Percentiles rank a stretch among this genome's conserved stretches.
Evolutionary conservation across 2,329 filamentous ascomycete genomes (phyloP).

Genomic region (Fusarium devonianum): DNA sequence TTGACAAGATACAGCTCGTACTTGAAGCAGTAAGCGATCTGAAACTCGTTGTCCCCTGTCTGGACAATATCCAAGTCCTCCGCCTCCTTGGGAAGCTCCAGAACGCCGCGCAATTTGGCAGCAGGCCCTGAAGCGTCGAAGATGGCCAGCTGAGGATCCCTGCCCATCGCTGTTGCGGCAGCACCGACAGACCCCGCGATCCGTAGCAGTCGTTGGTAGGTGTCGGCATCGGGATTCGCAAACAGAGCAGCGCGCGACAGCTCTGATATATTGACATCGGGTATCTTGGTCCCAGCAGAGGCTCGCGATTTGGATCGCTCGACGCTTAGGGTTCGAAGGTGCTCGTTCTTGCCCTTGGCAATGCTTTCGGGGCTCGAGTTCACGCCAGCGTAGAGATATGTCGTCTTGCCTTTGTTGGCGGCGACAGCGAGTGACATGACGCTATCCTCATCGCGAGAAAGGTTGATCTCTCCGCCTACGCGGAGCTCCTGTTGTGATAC

Average conservation of each 20-base stretch:
- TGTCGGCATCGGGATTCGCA: conserved; percentile 55
- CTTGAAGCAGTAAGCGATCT: conserved; percentile 80
- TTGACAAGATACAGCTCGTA: conserved; percentile 75
- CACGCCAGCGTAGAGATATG: conserved; percentile 74
- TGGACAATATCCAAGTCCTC: conserved; percentile 75
- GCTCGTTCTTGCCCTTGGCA: conserved; percentile 79
- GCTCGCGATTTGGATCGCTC: conserved; percentile 48
- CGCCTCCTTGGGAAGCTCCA: conserved; percentile 64
- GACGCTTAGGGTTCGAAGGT: conserved; percentile 80
- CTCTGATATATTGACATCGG: conserved; percentile 56
- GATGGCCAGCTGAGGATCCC: conserved; percentile 78
- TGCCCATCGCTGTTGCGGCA: conserved; percentile 79
- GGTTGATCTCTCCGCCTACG: conserved; percentile 74
- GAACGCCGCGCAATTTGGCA: conserved; percentile 56
- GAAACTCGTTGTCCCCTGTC: conserved; percentile 67
- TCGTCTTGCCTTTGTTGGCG: conserved; percentile 62
- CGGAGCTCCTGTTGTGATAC: conserved; percentile 68
- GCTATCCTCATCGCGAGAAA: conserved; percentile 86
- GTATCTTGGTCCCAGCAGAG: conserved; percentile 41
- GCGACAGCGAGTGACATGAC: conserved; percentile 83
- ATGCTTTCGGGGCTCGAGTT: conserved; percentile 80
- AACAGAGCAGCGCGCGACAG: conserved; percentile 62
- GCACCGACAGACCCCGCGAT: conserved; percentile 74
- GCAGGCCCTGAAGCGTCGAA: conserved; percentile 67
- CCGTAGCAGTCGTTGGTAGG: conserved; percentile 67